These are phyloP conservation scores for Dactylellina leptospora DNA, from an alignment of 2,329 filamentous ascomycete species.

Conservation along the genomic window DNA sequence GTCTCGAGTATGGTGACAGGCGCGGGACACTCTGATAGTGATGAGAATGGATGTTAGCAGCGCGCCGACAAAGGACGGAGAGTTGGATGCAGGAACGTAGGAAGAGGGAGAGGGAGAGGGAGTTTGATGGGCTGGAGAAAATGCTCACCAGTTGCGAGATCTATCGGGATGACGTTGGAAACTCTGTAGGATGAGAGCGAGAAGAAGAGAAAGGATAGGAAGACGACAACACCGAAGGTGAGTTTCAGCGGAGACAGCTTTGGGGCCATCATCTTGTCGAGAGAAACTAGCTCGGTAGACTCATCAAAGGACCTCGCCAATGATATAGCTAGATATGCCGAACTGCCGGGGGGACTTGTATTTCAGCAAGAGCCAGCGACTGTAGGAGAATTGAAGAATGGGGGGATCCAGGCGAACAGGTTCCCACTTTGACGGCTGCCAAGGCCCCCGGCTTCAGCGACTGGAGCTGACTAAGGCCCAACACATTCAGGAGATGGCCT, in stretches of 20 bases:
- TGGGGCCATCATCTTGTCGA: constrained; percentile 2
- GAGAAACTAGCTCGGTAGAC: background rate
- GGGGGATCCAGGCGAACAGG: background rate
- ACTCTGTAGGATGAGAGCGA: constrained; percentile 27
- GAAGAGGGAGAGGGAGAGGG: background rate
- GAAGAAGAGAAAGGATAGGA: constrained; percentile 29
- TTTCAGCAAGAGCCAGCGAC: background rate
- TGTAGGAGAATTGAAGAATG: background rate
- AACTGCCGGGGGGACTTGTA: background rate
- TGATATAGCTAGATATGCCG: background rate
- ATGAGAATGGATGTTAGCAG: no score
- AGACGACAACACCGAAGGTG: constrained; percentile 20
- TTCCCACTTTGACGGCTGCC: background rate
- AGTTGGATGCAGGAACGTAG: background rate
- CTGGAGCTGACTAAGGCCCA: background rate
- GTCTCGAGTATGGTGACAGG: background rate
- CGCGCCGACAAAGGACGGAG: no score
- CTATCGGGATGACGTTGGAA: constrained; percentile 23
- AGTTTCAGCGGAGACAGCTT: constrained; percentile 21
- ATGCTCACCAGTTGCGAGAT: constrained; percentile 5
- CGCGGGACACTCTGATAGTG: no score
- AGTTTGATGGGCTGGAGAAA: no score
- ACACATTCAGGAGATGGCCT: constrained; percentile 15
- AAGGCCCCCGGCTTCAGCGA: background rate
- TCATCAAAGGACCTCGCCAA: background rate